Evolutionary conservation across 331 rosid genomes (phyloP).

Genomic region (Acacia concinna): DNA sequence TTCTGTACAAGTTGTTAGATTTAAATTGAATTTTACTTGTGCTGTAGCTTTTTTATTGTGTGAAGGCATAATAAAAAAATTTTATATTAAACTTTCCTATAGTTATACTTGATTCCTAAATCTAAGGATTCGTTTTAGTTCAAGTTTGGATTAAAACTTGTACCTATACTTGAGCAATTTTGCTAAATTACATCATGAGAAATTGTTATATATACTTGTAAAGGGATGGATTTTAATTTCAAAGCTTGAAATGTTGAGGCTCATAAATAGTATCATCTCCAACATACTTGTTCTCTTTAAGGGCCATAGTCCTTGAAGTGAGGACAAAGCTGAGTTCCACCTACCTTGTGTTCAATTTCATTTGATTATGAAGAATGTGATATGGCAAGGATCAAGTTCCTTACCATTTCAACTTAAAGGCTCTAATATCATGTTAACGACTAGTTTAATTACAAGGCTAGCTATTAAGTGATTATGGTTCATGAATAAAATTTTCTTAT

Average conservation of each 20-base stretch:
- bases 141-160: not conserved
- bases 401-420: not conserved
- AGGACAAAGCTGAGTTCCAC: not conserved
- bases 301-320: not conserved
- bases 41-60: not conserved
- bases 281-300: not conserved
- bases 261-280: not conserved
- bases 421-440: not conserved
- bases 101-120: conserved; percentile 15
- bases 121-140: not conserved
- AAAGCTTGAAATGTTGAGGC: not conserved
- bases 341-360: not conserved
- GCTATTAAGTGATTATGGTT: not conserved
- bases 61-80: not conserved
- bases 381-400: not conserved
- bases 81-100: not conserved
- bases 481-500: not conserved
- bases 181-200: not conserved
- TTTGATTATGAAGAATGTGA: not conserved
- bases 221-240: not conserved
- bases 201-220: not conserved
- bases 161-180: not conserved
- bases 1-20: not conserved
- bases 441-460: not conserved
- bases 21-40: not conserved